These are phyloP conservation scores for Fusarium stilboides DNA, from an alignment of 2,329 filamentous ascomycete genomes.

Conservation along the genomic window DNA sequence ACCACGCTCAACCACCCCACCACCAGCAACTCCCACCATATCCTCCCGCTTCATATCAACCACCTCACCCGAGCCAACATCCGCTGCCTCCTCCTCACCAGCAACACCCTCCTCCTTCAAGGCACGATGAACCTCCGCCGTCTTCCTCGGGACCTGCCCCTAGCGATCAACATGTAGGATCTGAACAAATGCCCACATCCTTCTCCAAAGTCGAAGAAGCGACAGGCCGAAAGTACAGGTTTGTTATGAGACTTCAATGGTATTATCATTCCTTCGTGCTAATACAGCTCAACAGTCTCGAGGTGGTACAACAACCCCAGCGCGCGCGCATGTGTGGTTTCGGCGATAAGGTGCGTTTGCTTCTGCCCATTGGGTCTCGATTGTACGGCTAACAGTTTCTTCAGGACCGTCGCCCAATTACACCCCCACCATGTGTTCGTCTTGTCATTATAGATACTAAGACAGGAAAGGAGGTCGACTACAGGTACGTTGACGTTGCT, in stretches of 20 bases:
- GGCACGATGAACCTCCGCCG: constrained; percentile 45
- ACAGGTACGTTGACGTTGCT: constrained; percentile 72
- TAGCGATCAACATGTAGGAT: constrained; percentile 31
- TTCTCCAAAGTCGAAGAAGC: constrained; percentile 56
- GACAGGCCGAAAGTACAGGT: constrained; percentile 57
- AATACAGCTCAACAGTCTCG: constrained; percentile 65
- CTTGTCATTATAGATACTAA: constrained; percentile 82
- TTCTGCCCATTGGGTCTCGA: background rate
- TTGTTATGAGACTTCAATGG: constrained; percentile 26
- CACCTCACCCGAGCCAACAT: constrained; percentile 46
- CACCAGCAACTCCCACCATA: constrained; percentile 45
- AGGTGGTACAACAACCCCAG: constrained; percentile 91
- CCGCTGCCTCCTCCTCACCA: constrained; percentile 46
- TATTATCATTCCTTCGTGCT: constrained; percentile 22
- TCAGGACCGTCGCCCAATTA: constrained; percentile 94
- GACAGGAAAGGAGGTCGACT: constrained; percentile 86
- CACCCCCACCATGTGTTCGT: constrained; percentile 91
- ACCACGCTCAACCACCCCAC: constrained; percentile 38
- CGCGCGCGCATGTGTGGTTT: constrained; percentile 99
- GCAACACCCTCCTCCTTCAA: constrained; percentile 42
- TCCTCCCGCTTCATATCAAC: constrained; percentile 42
- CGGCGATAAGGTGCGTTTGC: constrained; percentile 85
- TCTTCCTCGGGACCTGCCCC: constrained; percentile 38
- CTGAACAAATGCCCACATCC: constrained; percentile 45
- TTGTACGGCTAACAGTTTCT: constrained; percentile 16